phyloP scores from a whole-genome alignment of 2,329 filamentous ascomycete genomes.

The Proliferodiscus dingleyae region DNA sequence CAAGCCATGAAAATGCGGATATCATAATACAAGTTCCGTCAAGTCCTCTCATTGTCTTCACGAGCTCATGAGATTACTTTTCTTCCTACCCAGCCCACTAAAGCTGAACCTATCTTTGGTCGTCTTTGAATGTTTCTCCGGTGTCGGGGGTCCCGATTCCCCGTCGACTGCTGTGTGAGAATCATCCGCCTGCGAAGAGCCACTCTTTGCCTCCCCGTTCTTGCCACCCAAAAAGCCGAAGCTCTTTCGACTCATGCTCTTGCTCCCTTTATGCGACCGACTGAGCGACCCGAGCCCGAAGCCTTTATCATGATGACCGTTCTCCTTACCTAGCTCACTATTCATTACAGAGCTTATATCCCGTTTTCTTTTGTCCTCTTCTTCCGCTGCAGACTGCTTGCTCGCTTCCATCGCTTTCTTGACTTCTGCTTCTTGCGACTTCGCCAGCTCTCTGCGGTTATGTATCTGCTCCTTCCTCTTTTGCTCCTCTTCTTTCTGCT shows the following conservation, averaged over 20 bases:
- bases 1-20: constrained; percentile 6
- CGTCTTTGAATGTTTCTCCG: constrained; percentile 42
- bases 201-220: constrained; percentile 24
- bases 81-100: constrained; percentile 61
- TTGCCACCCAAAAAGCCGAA: constrained; percentile 61
- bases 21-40: constrained; percentile 10
- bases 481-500: constrained; percentile 41
- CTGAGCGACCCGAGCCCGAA: constrained; percentile 31
- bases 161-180: constrained; percentile 25
- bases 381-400: constrained; percentile 51
- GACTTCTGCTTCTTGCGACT: constrained; percentile 48
- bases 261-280: constrained; percentile 66
- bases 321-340: constrained; percentile 17
- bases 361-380: constrained; percentile 54
- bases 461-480: constrained; percentile 27
- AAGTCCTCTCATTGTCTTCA: neutral
- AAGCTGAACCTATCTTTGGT: constrained; percentile 63
- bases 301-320: constrained; percentile 32
- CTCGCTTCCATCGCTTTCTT: constrained; percentile 55
- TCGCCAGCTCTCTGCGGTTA: constrained; percentile 36
- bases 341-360: constrained; percentile 33
- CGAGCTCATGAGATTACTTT: constrained; percentile 52
- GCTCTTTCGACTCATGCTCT: constrained; percentile 72
- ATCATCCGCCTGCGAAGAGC: constrained; percentile 8
- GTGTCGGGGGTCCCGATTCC: constrained; percentile 22